Evolutionary conservation across 768 basidiomycete species (phyloP).

Genomic region (Obba rivulosa): DNA sequence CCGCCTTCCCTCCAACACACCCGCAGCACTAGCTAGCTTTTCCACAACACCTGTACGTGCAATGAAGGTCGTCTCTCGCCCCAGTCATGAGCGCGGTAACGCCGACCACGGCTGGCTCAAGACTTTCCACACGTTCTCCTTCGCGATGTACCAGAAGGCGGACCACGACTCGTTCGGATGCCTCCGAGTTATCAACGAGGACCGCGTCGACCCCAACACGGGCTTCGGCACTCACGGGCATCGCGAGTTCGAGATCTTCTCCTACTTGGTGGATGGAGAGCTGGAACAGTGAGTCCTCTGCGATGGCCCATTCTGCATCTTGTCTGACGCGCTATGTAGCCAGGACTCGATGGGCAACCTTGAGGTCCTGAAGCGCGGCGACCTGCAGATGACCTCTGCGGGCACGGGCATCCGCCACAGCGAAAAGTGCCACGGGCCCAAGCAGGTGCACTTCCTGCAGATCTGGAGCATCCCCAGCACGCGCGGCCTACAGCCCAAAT

Average conservation of each 20-base stretch:
- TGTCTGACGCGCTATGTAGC: slow-evolving; percentile 32
- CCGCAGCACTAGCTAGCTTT: background rate
- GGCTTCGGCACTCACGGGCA: slow-evolving; percentile 89
- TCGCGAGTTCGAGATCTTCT: slow-evolving; percentile 87
- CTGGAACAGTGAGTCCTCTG: slow-evolving; percentile 70
- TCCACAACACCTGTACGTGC: background rate
- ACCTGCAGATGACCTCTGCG: slow-evolving; percentile 86
- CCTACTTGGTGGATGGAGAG: slow-evolving; percentile 74
- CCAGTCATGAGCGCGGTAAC: slow-evolving; percentile 38
- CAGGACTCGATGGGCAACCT: slow-evolving; percentile 90
- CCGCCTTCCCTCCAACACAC: background rate
- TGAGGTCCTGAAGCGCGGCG: slow-evolving; percentile 85
- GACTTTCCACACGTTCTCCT: slow-evolving; percentile 57
- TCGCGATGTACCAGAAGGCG: slow-evolving; percentile 52
- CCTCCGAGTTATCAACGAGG: slow-evolving; percentile 90
- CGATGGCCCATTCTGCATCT: background rate
- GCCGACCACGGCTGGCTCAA: slow-evolving; percentile 54
- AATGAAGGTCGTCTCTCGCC: slow-evolving; percentile 29
- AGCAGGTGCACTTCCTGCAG: slow-evolving; percentile 57
- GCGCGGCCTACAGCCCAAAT: slow-evolving; percentile 57
- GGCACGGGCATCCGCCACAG: slow-evolving; percentile 90
- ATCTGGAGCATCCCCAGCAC: slow-evolving; percentile 59
- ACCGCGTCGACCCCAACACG: slow-evolving; percentile 66
- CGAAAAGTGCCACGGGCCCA: slow-evolving; percentile 49
- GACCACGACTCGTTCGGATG: slow-evolving; percentile 59